A percentile compares a stretch with the other conserved stretches of the same genome.
Evolutionary conservation across 192 early-diverging fungal genomes (phyloP).

Genomic region (Coemansia sp.): DNA sequence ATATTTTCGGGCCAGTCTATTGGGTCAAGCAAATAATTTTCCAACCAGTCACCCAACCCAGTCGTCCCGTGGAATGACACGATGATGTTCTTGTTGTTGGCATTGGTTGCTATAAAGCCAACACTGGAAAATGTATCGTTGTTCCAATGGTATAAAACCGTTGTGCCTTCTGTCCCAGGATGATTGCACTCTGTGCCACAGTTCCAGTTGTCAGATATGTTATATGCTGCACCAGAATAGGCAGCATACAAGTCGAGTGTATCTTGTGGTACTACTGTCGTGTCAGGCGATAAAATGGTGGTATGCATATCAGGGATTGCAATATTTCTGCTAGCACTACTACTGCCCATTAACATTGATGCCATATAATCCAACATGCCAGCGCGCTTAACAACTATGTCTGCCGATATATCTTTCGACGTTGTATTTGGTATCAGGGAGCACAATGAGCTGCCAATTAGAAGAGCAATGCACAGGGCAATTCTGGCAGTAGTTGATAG

Average conservation of each 20-base stretch:
- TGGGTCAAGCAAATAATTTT: slow-evolving; percentile 7
- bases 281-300: neutral
- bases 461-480: neutral
- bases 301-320: neutral
- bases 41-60: slow-evolving; percentile 14
- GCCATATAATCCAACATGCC: neutral
- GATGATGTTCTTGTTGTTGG: slow-evolving; percentile 11
- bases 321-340: neutral
- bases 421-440: neutral
- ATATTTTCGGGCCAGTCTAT: slow-evolving; percentile 12
- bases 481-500: neutral
- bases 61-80: slow-evolving; percentile 27
- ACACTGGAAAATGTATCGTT: slow-evolving; percentile 4
- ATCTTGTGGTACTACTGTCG: neutral
- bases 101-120: slow-evolving; percentile 36
- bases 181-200: slow-evolving; percentile 28
- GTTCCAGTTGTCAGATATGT: slow-evolving; percentile 14
- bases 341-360: neutral
- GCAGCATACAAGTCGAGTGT: slow-evolving; percentile 30
- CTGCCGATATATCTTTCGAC: neutral
- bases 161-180: slow-evolving; percentile 21
- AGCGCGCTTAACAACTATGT: neutral
- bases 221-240: slow-evolving; percentile 38
- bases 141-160: slow-evolving; percentile 23
- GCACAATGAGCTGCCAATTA: neutral